Base-by-base conservation (phyloP, 2,329 filamentous ascomycete genomes). In the Fragosphaeria purpurea region DNA sequence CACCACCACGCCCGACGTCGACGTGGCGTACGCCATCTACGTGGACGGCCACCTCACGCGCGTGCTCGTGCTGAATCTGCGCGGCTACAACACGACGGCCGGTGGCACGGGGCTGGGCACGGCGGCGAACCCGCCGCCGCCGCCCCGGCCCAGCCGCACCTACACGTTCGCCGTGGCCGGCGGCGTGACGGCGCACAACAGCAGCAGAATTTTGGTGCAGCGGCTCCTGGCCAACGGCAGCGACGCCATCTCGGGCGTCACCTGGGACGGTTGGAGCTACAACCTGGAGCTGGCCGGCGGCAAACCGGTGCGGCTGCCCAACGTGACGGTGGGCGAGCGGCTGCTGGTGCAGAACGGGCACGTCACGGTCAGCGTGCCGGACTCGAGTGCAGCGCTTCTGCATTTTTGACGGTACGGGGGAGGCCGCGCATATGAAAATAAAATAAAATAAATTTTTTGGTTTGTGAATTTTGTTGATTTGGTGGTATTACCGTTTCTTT, bases 181-280 rank as follows among this genome's bases (percentile, higher is more conserved):
- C 2, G 8, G 7, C 5, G 3, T 11, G 9, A 4, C 33, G 7
- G 35, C 39, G 35, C 9, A 13, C 13, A 9, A 10, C 13, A 40
- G 10, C 10, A 13, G 5, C 7, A 31, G 38, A 22, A n/a, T 55
- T 10, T 31, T 38, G 3, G 55, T 64, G 5, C 57, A 76, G 58
- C 64, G 79, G 32, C 61, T 84, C 35, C 60, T 68, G 46, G 80
- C 81, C 2, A 82, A 82, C 61, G 80, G 81, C 0, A 82, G 77
- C 55, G 78, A 84, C 63, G 79, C 80, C 7, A 73, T 82, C 30
- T 75, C 74, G 1, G 80, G 79, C 0, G 74, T 83, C 42, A 76
- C 77, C 0, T 83, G 74, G 66, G 77, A 83, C 61, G 80, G 79
- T 1, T 71, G 67, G 59, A 83, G 76, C 55, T 85, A 80, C 56